phyloP scores from a whole-genome alignment of 805 yeast species.

The Wickerhamia fluorescens region DNA sequence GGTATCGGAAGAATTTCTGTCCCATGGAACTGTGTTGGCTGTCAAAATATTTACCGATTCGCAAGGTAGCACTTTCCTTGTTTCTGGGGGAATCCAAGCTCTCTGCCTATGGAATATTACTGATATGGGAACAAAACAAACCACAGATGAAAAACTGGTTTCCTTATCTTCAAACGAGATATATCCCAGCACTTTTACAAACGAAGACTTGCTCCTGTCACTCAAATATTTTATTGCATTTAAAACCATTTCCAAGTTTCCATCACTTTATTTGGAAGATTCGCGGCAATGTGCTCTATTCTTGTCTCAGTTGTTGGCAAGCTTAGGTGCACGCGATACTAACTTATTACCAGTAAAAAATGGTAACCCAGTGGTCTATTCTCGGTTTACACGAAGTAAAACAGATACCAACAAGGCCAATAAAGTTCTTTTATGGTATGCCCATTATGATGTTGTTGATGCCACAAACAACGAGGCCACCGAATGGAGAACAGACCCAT shows the following conservation, averaged over 20 bases:
- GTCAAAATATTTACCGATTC: slow-evolving; percentile 39
- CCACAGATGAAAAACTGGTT: neutral
- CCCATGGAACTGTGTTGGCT: slow-evolving; percentile 53
- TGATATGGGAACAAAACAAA: slow-evolving; percentile 10
- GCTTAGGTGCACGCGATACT: slow-evolving; percentile 63
- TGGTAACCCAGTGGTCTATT: slow-evolving; percentile 83
- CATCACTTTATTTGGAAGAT: slow-evolving; percentile 63
- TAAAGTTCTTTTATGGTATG: slow-evolving; percentile 71
- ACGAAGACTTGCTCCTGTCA: slow-evolving; percentile 59
- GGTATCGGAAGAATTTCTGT: slow-evolving; percentile 30
- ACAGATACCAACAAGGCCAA: slow-evolving; percentile 5
- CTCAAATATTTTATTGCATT: slow-evolving; percentile 57
- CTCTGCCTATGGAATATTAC: slow-evolving; percentile 65
- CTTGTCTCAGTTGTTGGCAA: slow-evolving; percentile 52
- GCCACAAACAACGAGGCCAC: slow-evolving; percentile 49
- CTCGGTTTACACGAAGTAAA: slow-evolving; percentile 38
- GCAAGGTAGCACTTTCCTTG: slow-evolving; percentile 37
- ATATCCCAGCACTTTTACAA: slow-evolving; percentile 25
- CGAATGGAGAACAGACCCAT: slow-evolving; percentile 76
- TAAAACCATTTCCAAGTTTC: slow-evolving; percentile 72
- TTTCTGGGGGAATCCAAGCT: slow-evolving; percentile 69
- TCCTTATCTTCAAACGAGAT: neutral
- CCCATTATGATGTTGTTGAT: slow-evolving; percentile 92
- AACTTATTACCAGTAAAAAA: slow-evolving; percentile 64
- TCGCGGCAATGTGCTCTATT: slow-evolving; percentile 82